Evolutionary conservation across 208 protist species (phyloP), one percentile per base, ranked within the genome.

Genomic region (Vickermania spadyakhi): DNA sequence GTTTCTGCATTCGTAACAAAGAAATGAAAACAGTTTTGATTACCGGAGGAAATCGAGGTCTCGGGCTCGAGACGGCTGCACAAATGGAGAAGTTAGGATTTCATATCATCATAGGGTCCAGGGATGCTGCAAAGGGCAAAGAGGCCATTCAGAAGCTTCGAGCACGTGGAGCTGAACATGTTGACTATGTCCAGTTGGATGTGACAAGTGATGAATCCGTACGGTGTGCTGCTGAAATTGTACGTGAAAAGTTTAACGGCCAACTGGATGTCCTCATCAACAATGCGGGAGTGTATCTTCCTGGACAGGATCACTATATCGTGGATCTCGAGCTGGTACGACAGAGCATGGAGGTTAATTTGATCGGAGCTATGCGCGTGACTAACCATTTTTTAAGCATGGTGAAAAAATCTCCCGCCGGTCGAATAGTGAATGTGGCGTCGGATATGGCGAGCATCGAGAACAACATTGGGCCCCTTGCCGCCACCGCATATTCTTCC

Each of bases 41-140:
- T 51, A 87, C 83, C 18, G 90, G 87, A 26, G 81, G 58, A n/a
- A 91, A 89, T 70, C 78, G 79, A 49, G 90, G 87, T 3, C 86
- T 96, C 56, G 87, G 87, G 28, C 58, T 86, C 18, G 78, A 89
- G 56, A 87, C 76, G 5, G 82, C 81, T 0, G 68, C 60, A 22
- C 72, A 77, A 59, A 66, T 85, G 56, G 75, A 56, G 30, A 82
- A 75, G 65, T 59, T 83, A 14, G 60, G 83, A 56, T 56, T 80
- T 56, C 36, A 72, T 41, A 81, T 93, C 2, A 67, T 93, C n/a
- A 58, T 96, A 29, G 84, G 79, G 41, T 73, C 66, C 14, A 77
- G 84, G 31, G 72, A 70, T 50, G 56, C 60, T 7, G 56, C 42
- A 5, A 26, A 70, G 11, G 79, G 71, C 21, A 75, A 90, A 66